Conservation (phyloP, 1,139 yeast species). For the Sugiyamaella sp. region DNA sequence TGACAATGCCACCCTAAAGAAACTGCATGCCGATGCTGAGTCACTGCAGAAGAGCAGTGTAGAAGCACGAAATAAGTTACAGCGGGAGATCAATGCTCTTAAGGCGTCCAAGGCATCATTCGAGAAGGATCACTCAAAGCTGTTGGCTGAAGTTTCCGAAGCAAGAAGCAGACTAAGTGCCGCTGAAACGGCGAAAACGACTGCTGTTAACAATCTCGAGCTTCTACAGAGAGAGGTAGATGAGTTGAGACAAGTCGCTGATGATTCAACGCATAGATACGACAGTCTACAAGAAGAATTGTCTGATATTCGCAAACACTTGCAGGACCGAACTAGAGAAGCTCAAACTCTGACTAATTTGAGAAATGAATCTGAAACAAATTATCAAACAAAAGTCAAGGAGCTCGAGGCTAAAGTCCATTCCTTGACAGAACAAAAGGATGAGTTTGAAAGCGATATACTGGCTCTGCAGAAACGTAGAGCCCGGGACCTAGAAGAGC, state of each 20-base stretch:
- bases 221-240: constrained; percentile 65
- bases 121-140: constrained; percentile 33
- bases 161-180: constrained; percentile 27
- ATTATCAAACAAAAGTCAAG: constrained; percentile 51
- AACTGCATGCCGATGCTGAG: constrained; percentile 36
- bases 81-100: constrained; percentile 47
- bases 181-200: constrained; percentile 28
- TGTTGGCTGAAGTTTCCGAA: constrained; percentile 28
- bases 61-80: constrained; percentile 51
- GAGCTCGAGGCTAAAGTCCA: constrained; percentile 51
- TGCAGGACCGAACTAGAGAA: constrained; percentile 83
- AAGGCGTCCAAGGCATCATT: constrained; percentile 31
- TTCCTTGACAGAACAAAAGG: constrained; percentile 58
- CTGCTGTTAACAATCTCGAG: constrained; percentile 30
- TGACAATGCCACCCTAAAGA: constrained; percentile 32
- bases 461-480: constrained; percentile 54
- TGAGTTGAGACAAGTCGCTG: constrained; percentile 67
- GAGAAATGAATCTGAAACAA: constrained; percentile 67
- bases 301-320: constrained; percentile 65
- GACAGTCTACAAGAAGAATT: constrained; percentile 82
- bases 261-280: constrained; percentile 61
- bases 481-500: constrained; percentile 50
- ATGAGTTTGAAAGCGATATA: constrained; percentile 57
- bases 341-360: constrained; percentile 70
- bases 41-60: constrained; percentile 45